Conservation (phyloP, 768 basidiomycete genomes). For the Boletellus ananas region DNA sequence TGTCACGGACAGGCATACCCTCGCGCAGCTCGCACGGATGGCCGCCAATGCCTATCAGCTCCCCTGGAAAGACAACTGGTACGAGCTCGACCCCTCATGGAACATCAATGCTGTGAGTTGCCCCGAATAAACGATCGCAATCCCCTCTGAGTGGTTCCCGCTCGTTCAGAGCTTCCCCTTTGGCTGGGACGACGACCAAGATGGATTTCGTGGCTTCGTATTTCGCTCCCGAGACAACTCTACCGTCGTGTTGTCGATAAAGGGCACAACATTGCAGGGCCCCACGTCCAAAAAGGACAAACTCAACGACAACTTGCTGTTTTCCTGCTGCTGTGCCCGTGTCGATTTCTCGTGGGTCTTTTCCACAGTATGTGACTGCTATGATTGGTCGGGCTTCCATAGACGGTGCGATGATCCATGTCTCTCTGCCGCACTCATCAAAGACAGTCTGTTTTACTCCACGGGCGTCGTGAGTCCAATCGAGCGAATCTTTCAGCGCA, state of each 20-base stretch:
- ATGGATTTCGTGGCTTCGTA: conserved; percentile 89
- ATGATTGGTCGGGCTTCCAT: conserved; percentile 41
- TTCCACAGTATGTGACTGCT: conserved; percentile 86
- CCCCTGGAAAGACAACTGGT: conserved; percentile 74
- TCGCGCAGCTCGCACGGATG: conserved; percentile 83
- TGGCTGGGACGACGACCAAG: conserved; percentile 62
- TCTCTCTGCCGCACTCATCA: conserved; percentile 74
- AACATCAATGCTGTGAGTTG: conserved; percentile 46
- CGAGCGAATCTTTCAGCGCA: background rate
- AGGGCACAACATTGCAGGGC: conserved; percentile 82
- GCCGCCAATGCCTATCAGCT: conserved; percentile 83
- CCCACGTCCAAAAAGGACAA: conserved; percentile 90
- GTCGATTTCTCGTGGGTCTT: conserved; percentile 87
- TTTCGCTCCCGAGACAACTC: conserved; percentile 76
- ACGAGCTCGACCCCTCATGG: conserved; percentile 72
- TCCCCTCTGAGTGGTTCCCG: conserved; percentile 2
- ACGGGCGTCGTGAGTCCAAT: conserved; percentile 66
- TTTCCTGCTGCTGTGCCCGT: conserved; percentile 91
- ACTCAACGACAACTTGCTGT: conserved; percentile 85
- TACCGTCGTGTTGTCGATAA: conserved; percentile 85
- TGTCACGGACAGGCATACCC: conserved; percentile 71
- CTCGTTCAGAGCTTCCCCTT: conserved; percentile 66
- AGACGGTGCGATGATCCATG: conserved; percentile 80
- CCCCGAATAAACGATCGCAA: background rate
- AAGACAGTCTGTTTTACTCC: conserved; percentile 92